Base-by-base conservation (phyloP, 2,329 filamentous ascomycete genomes). In the Neofusicoccum ribis region DNA sequence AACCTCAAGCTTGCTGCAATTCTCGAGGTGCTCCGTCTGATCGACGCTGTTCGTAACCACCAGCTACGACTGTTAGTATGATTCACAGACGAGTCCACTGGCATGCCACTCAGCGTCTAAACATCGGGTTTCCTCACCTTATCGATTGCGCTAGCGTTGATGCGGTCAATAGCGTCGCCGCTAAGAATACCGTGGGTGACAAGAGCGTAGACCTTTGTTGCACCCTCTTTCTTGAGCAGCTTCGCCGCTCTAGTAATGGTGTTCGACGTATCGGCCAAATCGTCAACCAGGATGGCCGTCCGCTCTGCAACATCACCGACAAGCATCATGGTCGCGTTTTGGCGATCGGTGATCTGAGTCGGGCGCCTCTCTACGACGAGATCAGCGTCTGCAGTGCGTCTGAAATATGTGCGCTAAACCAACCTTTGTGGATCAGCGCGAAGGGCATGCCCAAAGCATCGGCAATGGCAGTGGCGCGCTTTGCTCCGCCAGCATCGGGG, bases 191-290 rank as follows among this genome's bases (percentile, higher is more conserved):
- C 95, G 75, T 99, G 95, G 5, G 95, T 98, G 70, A 99, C 86
- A 62, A 99, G 85, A 6, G 95, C 95, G 76, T 93, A 96, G 51
- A 98, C 93, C 70, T 88, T 88, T 41, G 89, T 90, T n/a, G 95
- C 95, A 39, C 88, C 88, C 79, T 97, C 92, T 73, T 92, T 94
- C 83, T 97, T 97, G 69, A 98, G 82, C n/a, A 98, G 85, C 82
- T 98, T 97, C 36, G 95, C 95, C 8, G 95, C 95, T 67, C 95
- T 88, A 0, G 94, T 98, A 72, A 98, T 97, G 43, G 95, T 99
- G 80, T 98, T 98, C 64, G 91, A 95, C 1, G 95, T 99, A 77
- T 99, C 95, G 20, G 91, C 91, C 72, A 99, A 83, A 77, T 99
- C 95, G 77, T 99, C 95, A 68, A 99, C 88, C 67, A 99, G 84